Conservation (phyloP, 352 stramenopile species). For the Albugo laibachii region DNA sequence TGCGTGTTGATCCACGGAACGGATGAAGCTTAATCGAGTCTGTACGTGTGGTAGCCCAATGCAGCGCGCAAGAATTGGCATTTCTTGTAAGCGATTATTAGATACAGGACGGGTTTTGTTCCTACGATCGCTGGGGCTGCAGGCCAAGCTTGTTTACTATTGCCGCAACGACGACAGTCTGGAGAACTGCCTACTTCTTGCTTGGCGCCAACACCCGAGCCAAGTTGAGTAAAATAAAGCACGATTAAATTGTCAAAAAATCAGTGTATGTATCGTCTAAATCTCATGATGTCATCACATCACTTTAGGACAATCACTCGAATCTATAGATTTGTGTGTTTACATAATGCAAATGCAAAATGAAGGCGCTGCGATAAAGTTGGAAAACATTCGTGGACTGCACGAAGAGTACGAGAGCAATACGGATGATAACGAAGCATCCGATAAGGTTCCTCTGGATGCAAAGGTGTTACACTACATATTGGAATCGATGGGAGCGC, state of each 20-base stretch:
- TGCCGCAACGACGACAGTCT: conserved; percentile 50
- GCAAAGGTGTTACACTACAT: conserved; percentile 31
- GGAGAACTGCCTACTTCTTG: conserved; percentile 63
- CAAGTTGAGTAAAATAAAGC: no score
- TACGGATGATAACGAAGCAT: conserved; percentile 16
- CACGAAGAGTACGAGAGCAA: conserved; percentile 22
- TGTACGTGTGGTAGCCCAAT: conserved; percentile 20
- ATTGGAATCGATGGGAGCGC: conserved; percentile 60
- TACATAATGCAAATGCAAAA: no score
- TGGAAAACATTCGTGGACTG: conserved; percentile 33
- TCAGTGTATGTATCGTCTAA: no score
- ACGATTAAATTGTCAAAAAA: no score
- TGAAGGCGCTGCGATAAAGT: no score
- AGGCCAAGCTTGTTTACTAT: conserved; percentile 61
- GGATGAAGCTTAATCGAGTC: neutral
- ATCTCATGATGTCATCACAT: no score
- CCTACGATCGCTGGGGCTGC: conserved; percentile 20
- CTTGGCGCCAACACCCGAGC: conserved; percentile 14
- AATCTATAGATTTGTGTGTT: no score
- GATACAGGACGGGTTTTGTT: conserved; percentile 47
- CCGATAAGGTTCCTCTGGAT: conserved; percentile 33
- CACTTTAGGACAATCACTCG: no score
- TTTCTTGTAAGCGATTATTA: conserved; percentile 61
- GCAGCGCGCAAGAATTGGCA: conserved; percentile 32
- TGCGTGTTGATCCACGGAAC: conserved; percentile 5